Conservation (phyloP, 371 early-diverging fungal species). For the Mucor saturninus region DNA sequence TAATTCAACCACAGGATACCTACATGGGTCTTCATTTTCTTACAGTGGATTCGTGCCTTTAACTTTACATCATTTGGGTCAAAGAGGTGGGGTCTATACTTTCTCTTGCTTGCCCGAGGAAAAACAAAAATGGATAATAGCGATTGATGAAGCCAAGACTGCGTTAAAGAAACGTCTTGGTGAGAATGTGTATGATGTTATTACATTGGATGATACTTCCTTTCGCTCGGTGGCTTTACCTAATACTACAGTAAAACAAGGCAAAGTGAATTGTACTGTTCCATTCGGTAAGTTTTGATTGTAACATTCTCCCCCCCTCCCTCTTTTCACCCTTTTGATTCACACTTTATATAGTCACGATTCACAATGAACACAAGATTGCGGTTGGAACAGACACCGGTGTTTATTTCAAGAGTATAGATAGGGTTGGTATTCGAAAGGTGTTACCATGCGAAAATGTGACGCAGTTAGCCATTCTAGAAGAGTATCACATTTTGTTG, state of each 20-base stretch:
- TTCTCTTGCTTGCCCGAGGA: constrained; percentile 61
- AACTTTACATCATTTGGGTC: constrained; percentile 33
- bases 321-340: too few species aligned
- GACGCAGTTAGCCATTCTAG: constrained; percentile 30
- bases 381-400: constrained; percentile 82
- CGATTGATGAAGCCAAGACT: constrained; percentile 72
- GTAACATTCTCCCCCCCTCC: too few species aligned
- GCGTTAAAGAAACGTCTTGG: constrained; percentile 37
- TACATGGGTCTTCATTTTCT: constrained; percentile 1
- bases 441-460: constrained; percentile 23
- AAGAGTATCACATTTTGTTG: constrained; percentile 27
- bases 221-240: constrained; percentile 9
- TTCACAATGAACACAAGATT: constrained; percentile 46
- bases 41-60: background rate
- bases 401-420: constrained; percentile 50
- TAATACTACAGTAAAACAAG: constrained; percentile 35
- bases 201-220: constrained; percentile 21
- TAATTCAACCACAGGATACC: background rate
- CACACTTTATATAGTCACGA: constrained; percentile 14
- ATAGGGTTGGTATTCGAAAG: background rate
- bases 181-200: constrained; percentile 24
- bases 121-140: constrained; percentile 76
- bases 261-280: constrained; percentile 63
- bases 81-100: constrained; percentile 22
- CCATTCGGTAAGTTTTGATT: constrained; percentile 37